These are phyloP conservation scores for Neonectria sp. DNA, from an alignment of 2,329 filamentous ascomycete genomes.

Conservation along the genomic window DNA sequence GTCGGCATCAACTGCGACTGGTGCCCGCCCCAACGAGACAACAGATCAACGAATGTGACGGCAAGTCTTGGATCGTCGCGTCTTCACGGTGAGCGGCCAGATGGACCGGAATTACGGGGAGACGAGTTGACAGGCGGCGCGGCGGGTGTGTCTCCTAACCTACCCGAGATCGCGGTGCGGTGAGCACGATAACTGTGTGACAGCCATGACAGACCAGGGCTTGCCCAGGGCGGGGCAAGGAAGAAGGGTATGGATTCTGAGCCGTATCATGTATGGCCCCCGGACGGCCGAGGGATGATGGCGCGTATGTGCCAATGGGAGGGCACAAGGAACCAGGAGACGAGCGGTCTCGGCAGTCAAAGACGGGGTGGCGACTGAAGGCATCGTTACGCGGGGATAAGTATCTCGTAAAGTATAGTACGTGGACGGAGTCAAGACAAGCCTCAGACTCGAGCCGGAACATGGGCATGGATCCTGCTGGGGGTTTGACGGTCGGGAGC, in stretches of 20 bases:
- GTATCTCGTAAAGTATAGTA: background rate
- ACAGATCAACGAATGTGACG: conserved; percentile 46
- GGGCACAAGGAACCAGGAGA: conserved; percentile 8
- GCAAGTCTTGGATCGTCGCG: conserved; percentile 24
- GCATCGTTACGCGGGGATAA: background rate
- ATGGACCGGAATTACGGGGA: conserved; percentile 38
- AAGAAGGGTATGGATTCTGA: background rate
- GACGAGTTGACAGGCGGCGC: conserved; percentile 22
- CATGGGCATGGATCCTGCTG: conserved; percentile 12
- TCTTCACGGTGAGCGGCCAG: conserved; percentile 40
- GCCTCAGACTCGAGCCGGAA: background rate
- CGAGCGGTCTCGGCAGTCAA: conserved; percentile 33
- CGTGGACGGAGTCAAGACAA: background rate
- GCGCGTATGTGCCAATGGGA: conserved; percentile 8
- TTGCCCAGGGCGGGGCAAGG: conserved; percentile 16
- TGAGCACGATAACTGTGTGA: conserved; percentile 33
- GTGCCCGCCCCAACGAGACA: conserved; percentile 43
- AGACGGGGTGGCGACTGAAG: conserved; percentile 18
- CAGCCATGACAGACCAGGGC: conserved; percentile 23
- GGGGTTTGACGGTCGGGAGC: conserved; percentile 8
- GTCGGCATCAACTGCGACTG: conserved; percentile 34
- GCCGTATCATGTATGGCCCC: background rate
- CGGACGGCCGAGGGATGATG: conserved; percentile 24
- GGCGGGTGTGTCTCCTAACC: conserved; percentile 33
- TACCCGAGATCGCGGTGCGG: conserved; percentile 47